Evolutionary conservation across 202 grass and related monocot genomes (phyloP).

Genomic region (Brachypodium distachyon): DNA sequence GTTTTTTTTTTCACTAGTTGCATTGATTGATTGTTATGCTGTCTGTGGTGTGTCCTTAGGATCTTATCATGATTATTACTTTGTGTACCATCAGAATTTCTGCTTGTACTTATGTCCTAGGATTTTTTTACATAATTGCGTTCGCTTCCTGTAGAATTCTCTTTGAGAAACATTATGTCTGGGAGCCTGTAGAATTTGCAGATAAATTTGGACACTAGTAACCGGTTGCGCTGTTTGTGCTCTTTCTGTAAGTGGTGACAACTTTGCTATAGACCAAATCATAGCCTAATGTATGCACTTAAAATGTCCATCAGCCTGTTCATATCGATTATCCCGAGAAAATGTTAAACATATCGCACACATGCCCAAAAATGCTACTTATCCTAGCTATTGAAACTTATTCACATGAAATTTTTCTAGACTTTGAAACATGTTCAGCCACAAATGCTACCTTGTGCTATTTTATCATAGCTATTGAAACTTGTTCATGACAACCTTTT

Average conservation of each 20-base stretch:
- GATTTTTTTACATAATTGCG: not conserved
- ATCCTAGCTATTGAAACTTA: not conserved
- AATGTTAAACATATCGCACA: no score
- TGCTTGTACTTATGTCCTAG: not conserved
- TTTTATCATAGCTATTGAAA: not conserved
- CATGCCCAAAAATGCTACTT: not conserved
- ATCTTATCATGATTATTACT: not conserved
- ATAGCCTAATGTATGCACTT: not conserved
- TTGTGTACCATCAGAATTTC: not conserved
- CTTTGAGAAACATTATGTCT: not conserved
- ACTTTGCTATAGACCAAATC: not conserved
- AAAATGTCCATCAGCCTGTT: not conserved
- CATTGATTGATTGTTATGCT: no score
- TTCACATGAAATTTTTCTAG: not conserved
- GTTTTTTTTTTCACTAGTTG: not conserved
- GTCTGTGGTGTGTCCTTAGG: not conserved
- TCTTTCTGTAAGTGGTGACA: not conserved
- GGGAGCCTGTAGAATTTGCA: not conserved
- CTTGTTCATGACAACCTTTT: not conserved
- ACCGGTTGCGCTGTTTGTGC: not conserved
- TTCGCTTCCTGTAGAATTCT: not conserved
- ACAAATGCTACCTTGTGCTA: not conserved
- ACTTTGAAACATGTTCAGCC: not conserved
- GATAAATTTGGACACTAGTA: not conserved
- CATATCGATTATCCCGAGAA: not conserved